Base-by-base conservation (phyloP, 129 eudicot species). In the Lactuca saligna region DNA sequence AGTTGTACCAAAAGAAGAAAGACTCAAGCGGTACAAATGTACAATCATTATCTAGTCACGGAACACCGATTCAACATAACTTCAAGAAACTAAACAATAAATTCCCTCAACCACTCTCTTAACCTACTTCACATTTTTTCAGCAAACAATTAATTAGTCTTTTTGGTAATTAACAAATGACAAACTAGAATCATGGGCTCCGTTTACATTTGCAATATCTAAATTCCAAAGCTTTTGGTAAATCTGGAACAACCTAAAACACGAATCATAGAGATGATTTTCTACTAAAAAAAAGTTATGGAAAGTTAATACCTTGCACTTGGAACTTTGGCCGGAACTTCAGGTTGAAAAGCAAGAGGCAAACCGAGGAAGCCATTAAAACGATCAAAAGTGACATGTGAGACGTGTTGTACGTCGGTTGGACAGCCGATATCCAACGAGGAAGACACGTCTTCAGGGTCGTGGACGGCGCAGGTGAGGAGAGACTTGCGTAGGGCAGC, bases 371-470 rank as follows among this genome's bases (percentile, higher is more conserved):
- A 92, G 7, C 98, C 96, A 70, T 86, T 75, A 48, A 88, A 84
- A 4, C 89, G 87, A 56, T 88, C 98, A 37, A 92, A 92, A 4
- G 96, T 92, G 17, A 88, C 98, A 51, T 92, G 98, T 0, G 96
- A 72, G 6, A 88, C 80, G 65, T 86, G 98, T 48, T 70, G 80
- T 13, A 89, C 95, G 29, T 92, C 78, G 0, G 86, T 92, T 0
- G 98, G 98, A 61, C 58, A 79, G 0, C 98, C 84, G 57, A 92
- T 92, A 31, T 92, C 96, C 70, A 91, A 57, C 8, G 72, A 63
- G n/a, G 80, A 68, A 2, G 71, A 49, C 8, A 53, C 84, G 35
- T 75, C 83, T 16, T 86, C 88, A 14, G 81, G 75, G 9, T 82
- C 73, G 9, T 81, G 91, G 12, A 86, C 95, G n/a, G 87, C 77